Evolutionary conservation across 2,329 filamentous ascomycete genomes (phyloP).

Genomic region (Claviceps fusiformis): DNA sequence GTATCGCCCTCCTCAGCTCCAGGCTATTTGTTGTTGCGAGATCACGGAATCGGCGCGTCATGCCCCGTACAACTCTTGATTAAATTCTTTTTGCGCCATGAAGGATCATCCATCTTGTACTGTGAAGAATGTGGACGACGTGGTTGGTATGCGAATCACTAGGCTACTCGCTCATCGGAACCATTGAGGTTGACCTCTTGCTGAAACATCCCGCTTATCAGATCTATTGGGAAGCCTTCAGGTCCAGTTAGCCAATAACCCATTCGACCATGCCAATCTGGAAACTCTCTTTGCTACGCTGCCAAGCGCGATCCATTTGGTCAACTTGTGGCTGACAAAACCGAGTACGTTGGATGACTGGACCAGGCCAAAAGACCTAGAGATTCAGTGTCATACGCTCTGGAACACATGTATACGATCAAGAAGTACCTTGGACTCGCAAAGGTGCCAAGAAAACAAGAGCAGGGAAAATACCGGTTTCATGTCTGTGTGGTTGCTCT

Average conservation of each 20-base stretch:
- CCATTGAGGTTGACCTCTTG: background rate
- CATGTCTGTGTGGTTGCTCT: slow-evolving; percentile 34
- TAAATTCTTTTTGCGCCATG: background rate
- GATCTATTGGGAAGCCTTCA: slow-evolving; percentile 17
- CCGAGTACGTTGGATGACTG: background rate
- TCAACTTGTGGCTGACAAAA: slow-evolving; percentile 7
- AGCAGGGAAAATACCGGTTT: slow-evolving; percentile 18
- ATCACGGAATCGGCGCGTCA: background rate
- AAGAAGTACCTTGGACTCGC: slow-evolving; percentile 15
- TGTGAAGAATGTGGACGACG: slow-evolving; percentile 1
- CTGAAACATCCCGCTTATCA: slow-evolving; percentile 5
- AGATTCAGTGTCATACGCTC: slow-evolving; percentile 41
- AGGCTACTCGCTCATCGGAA: too few species aligned
- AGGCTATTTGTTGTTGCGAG: background rate
- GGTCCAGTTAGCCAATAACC: slow-evolving; percentile 9
- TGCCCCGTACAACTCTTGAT: background rate
- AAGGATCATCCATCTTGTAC: background rate
- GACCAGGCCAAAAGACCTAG: slow-evolving; percentile 27
- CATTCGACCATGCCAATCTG: slow-evolving; percentile 22
- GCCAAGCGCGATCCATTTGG: slow-evolving; percentile 13
- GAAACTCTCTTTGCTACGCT: slow-evolving; percentile 24
- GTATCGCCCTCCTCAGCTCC: background rate
- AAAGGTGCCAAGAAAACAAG: slow-evolving; percentile 8
- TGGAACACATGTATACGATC: slow-evolving; percentile 55
- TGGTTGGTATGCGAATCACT: slow-evolving; percentile 1